Conservation (phyloP, 148 eudicot genomes). For the Rheum nobile region DNA sequence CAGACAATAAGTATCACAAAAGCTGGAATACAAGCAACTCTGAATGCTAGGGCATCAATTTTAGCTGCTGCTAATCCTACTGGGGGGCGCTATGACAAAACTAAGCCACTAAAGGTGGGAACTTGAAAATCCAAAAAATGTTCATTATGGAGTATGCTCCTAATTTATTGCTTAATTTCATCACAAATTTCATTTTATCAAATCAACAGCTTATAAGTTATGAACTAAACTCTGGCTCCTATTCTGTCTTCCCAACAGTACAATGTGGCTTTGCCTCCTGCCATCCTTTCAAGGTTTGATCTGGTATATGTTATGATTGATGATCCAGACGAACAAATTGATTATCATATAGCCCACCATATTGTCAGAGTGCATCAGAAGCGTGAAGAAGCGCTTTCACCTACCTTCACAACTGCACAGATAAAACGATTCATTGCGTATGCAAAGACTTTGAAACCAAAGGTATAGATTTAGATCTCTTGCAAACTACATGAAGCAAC, state of each 20-base stretch:
- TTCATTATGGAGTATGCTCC: background rate
- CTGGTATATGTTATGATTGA: constrained; percentile 97
- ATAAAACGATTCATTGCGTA: constrained; percentile 78
- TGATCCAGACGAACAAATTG: constrained; percentile 93
- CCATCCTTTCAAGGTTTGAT: constrained; percentile 97
- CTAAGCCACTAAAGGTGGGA: constrained; percentile 81
- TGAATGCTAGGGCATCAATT: constrained; percentile 93
- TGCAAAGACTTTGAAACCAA: constrained; percentile 85
- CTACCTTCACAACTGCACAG: constrained; percentile 79
- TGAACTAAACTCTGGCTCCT: background rate
- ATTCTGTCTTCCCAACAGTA: constrained; percentile 42
- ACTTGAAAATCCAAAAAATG: background rate
- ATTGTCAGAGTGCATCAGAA: constrained; percentile 94
- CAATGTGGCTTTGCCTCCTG: constrained; percentile 97
- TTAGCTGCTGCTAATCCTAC: constrained; percentile 99
- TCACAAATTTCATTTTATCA: background rate
- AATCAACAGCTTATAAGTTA: background rate
- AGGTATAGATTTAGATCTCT: constrained; percentile 29
- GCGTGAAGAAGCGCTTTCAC: constrained; percentile 80
- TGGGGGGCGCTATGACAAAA: constrained; percentile 96
- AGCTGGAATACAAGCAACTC: constrained; percentile 97
- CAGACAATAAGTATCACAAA: constrained; percentile 98
- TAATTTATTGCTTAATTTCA: background rate
- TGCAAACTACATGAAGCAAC: background rate
- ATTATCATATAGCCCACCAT: constrained; percentile 92